Percentiles rank a stretch among this genome's conserved stretches.
phyloP scores from a whole-genome alignment of 805 yeast species.

The Blastobotrys muscicola region DNA sequence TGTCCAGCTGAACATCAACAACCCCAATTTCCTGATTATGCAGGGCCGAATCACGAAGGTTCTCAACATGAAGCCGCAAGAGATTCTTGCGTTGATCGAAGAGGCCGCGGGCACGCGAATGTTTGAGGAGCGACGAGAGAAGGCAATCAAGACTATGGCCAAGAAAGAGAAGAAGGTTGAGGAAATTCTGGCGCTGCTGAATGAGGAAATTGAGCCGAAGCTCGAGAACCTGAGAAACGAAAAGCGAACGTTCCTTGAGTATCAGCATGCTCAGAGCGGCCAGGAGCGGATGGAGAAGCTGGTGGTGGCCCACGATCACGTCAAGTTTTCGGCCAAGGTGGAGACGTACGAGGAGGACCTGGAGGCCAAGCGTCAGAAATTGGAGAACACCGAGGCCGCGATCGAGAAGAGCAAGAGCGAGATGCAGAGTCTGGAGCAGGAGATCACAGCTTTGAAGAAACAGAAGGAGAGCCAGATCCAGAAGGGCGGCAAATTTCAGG shows the following conservation, averaged over 20 bases:
- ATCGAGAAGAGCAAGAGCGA: constrained; percentile 45
- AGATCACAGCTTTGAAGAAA: constrained; percentile 43
- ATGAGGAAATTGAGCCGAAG: constrained; percentile 90
- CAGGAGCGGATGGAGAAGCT: constrained; percentile 65
- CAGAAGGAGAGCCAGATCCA: constrained; percentile 49
- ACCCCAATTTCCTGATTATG: constrained; percentile 96
- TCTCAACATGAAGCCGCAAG: constrained; percentile 89
- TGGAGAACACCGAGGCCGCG: constrained; percentile 35
- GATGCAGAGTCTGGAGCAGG: constrained; percentile 48
- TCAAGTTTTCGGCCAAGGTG: constrained; percentile 34
- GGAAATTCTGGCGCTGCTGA: constrained; percentile 62
- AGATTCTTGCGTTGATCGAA: constrained; percentile 81
- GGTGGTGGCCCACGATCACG: constrained; percentile 69
- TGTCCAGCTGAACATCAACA: constrained; percentile 90
- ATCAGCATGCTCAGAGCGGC: constrained; percentile 74
- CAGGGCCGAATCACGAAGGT: constrained; percentile 98
- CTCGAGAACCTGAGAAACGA: constrained; percentile 71
- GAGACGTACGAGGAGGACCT: constrained; percentile 30
- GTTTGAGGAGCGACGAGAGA: constrained; percentile 87
- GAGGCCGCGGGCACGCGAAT: constrained; percentile 98
- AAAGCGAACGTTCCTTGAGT: constrained; percentile 74
- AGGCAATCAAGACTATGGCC: constrained; percentile 83
- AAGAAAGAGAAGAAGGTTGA: constrained; percentile 79
- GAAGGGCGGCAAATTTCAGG: constrained; percentile 52
- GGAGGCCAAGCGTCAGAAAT: constrained; percentile 9